phyloP scores from a whole-genome alignment of 768 basidiomycete genomes.

The Tubosaeta sp. region DNA sequence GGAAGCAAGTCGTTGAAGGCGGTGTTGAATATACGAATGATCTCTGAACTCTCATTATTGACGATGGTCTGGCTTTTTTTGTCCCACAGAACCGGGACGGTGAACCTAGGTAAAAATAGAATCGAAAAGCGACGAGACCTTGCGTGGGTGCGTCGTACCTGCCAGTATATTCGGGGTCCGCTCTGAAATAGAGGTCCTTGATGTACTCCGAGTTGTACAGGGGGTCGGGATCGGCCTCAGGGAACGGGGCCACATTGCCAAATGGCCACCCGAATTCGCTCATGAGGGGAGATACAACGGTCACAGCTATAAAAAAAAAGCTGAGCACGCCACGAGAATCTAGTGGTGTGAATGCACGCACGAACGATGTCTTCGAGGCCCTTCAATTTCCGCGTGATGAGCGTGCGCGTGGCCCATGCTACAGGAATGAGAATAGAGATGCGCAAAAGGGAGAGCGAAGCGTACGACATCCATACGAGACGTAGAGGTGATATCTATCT shows the following conservation, averaged over 20 bases:
- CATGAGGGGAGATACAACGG: conserved; percentile 84
- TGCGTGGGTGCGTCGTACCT: conserved; percentile 38
- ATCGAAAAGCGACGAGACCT: not conserved
- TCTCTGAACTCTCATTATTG: conserved; percentile 94
- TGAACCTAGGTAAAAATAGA: conserved; percentile 48
- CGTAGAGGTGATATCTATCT: conserved; percentile 92
- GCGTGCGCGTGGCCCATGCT: conserved; percentile 93
- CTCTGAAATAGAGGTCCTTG: conserved; percentile 81
- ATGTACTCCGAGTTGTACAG: conserved; percentile 67
- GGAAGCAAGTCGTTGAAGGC: conserved; percentile 75
- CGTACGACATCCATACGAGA: conserved; percentile 83
- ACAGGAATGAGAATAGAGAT: not conserved
- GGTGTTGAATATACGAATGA: conserved; percentile 89
- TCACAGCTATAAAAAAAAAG: conserved; percentile 53
- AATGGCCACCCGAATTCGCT: conserved; percentile 86
- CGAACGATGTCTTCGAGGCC: conserved; percentile 83
- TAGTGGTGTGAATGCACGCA: conserved; percentile 34
- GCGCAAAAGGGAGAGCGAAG: not conserved
- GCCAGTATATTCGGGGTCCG: conserved; percentile 66
- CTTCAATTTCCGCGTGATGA: conserved; percentile 89
- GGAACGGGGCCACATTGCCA: conserved; percentile 59
- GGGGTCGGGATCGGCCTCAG: conserved; percentile 71
- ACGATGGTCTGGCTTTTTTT: conserved; percentile 84
- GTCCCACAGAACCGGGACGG: conserved; percentile 92
- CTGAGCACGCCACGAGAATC: not conserved